Evolutionary conservation across 176 grass and related monocot species (phyloP), one percentile per base, ranked within the genome.

Genomic region (Guadua angustifolia): DNA sequence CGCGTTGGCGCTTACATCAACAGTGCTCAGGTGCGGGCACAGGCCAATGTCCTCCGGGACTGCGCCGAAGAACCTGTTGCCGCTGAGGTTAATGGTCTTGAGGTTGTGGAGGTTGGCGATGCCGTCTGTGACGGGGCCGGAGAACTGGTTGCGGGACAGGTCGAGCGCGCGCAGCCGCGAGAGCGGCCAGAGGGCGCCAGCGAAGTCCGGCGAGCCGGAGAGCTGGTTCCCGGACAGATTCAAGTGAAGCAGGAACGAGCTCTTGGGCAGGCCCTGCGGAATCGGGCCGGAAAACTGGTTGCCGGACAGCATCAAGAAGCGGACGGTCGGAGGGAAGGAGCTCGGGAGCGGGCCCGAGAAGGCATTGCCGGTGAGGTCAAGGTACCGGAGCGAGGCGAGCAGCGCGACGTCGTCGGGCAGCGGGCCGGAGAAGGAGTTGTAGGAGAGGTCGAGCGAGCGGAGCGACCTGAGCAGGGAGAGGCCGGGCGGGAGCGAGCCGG

Each of bases 211-310:
- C 19, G 79, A 69, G 44, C 96, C 93, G 46, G 93, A 83, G 35
- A 98, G 88, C 88, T 87, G 76, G 83, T 98, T 98, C 22, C 67
- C 68, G 5, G 96, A 98, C 24, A 95, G 13, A 74, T 98, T 95
- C 18, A 98, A 73, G 36, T 98, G 96, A 53, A 98, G 93, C 25
- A 98, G 36, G 46, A 98, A 58, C 9, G 71, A 42, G 26, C 83
- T 94, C 46, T 46, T 56, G 10, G 91, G 16, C 12, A 98, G 78
- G 0, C 89, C 61, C 3, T 46, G 1, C 0, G 93, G 96, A 1
- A 98, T 6, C 21, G 86, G 87, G 17, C 96, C 96, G 25, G 90
- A 86, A 89, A 98, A 84, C 51, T 72, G 78, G 91, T 98, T 98
- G 38, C 44, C 67, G 1, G 96, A 46, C 13, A 98, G 90, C 40